These are phyloP conservation scores for Cardamine occulta DNA, from an alignment of 345 rosid species.

Conservation along the genomic window DNA sequence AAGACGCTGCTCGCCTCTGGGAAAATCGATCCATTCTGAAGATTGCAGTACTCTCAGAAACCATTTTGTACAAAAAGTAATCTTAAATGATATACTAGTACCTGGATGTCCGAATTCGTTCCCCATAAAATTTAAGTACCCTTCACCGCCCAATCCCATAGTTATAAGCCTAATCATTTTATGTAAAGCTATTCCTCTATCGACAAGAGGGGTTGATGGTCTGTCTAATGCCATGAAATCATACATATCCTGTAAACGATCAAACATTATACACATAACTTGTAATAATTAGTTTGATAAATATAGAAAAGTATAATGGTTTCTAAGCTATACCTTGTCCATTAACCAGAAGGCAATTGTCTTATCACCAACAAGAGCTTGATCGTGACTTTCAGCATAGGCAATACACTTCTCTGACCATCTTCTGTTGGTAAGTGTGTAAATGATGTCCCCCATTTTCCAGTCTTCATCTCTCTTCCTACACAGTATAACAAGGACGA, in stretches of 20 bases:
- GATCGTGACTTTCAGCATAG: slow-evolving; percentile 98
- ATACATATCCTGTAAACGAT: slow-evolving; percentile 81
- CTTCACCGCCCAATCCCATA: slow-evolving; percentile 99
- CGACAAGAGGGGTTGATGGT: slow-evolving; percentile 78
- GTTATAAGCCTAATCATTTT: slow-evolving; percentile 97
- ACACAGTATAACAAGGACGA: slow-evolving; percentile 37
- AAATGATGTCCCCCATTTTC: slow-evolving; percentile 75
- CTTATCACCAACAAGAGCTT: slow-evolving; percentile 98
- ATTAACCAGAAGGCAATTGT: slow-evolving; percentile 98
- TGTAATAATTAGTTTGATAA: not conserved
- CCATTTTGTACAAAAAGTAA: slow-evolving; percentile 7
- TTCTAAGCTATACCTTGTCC: slow-evolving; percentile 73
- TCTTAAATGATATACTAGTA: slow-evolving; percentile 44
- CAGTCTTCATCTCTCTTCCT: slow-evolving; percentile 93
- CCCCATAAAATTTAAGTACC: slow-evolving; percentile 97
- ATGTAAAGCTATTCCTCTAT: slow-evolving; percentile 97
- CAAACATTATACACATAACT: slow-evolving; percentile 12
- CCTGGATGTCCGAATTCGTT: slow-evolving; percentile 99
- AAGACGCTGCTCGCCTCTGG: slow-evolving; percentile 85
- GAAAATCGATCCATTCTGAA: slow-evolving; percentile 99
- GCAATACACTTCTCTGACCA: slow-evolving; percentile 88
- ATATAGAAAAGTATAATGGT: not conserved
- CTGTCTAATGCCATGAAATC: slow-evolving; percentile 95
- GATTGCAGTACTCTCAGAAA: slow-evolving; percentile 14
- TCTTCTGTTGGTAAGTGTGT: slow-evolving; percentile 84